Evolutionary conservation across 768 basidiomycete species (phyloP).

Genomic region (Candolleomyces eurysporus): DNA sequence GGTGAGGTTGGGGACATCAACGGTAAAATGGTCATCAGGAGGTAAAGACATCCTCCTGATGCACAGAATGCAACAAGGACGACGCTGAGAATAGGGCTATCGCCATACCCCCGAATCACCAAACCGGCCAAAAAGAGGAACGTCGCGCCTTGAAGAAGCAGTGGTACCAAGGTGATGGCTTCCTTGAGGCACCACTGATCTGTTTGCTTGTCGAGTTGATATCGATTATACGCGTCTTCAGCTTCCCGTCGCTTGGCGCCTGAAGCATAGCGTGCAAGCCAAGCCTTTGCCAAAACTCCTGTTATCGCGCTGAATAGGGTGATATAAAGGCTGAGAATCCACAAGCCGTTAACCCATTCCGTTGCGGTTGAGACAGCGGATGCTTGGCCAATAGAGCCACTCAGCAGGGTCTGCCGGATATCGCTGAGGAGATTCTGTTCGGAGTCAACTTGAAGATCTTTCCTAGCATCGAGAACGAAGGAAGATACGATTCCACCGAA

Average conservation of each 20-base stretch:
- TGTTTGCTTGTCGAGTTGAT: constrained; percentile 13
- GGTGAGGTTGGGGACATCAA: neutral
- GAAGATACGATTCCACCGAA: constrained; percentile 19
- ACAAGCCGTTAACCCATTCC: constrained; percentile 19
- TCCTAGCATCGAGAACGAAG: constrained; percentile 18
- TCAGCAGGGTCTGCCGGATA: constrained; percentile 1
- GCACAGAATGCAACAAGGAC: neutral
- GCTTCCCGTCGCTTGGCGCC: constrained; percentile 12
- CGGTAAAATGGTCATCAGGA: neutral
- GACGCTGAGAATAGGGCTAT: neutral
- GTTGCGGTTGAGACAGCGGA: constrained; percentile 12
- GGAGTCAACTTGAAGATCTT: constrained; percentile 14
- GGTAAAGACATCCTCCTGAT: neutral
- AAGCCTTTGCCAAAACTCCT: constrained; percentile 21
- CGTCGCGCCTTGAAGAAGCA: constrained; percentile 14
- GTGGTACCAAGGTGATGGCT: constrained; percentile 13
- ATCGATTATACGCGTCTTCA: constrained; percentile 17
- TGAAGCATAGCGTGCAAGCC: constrained; percentile 16
- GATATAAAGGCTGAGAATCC: constrained; percentile 24
- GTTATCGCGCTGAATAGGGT: constrained; percentile 24
- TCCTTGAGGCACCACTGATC: constrained; percentile 15
- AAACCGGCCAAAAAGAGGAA: constrained; percentile 17
- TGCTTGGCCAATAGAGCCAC: neutral
- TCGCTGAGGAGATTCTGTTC: constrained; percentile 14
- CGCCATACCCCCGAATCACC: constrained; percentile 2